Conservation (phyloP, 768 basidiomycete genomes). For the Terana coerulea region DNA sequence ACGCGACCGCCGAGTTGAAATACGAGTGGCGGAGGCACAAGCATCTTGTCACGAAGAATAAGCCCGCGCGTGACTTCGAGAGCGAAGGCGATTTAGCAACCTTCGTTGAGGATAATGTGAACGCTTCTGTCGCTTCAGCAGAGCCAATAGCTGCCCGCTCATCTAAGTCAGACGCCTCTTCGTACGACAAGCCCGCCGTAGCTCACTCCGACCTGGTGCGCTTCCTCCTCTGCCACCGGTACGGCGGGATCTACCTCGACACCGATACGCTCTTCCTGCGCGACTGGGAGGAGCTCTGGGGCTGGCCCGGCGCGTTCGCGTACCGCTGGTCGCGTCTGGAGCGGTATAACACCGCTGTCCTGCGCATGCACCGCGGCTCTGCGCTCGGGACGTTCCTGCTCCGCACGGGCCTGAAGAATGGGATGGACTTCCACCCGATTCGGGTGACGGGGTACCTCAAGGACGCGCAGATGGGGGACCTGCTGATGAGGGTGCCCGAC, state of each 20-base stretch:
- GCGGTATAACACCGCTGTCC: constrained; percentile 96
- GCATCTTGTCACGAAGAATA: constrained; percentile 24
- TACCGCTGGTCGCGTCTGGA: constrained; percentile 93
- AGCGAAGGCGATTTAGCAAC: too few relatives aligned
- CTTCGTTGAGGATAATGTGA: neutral
- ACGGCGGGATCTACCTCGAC: constrained; percentile 94
- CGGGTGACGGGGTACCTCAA: constrained; percentile 85
- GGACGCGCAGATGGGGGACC: constrained; percentile 79
- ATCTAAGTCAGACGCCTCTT: constrained; percentile 1
- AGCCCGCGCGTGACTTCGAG: neutral
- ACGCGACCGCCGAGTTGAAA: constrained; percentile 82
- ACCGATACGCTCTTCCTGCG: constrained; percentile 94
- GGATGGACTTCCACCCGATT: constrained; percentile 96
- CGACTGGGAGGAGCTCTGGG: constrained; percentile 99
- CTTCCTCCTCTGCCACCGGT: constrained; percentile 92
- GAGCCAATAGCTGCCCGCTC: neutral
- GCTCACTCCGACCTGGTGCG: constrained; percentile 96
- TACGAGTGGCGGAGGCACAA: constrained; percentile 70
- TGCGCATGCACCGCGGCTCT: constrained; percentile 88
- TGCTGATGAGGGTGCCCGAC: constrained; percentile 86
- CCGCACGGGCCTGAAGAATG: constrained; percentile 89
- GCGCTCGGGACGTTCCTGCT: constrained; percentile 92
- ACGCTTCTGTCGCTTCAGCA: too few relatives aligned
- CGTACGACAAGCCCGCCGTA: constrained; percentile 85
- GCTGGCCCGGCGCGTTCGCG: constrained; percentile 93